phyloP scores from a whole-genome alignment of 371 early-diverging fungal genomes.

The Mucor lusitanicus region DNA sequence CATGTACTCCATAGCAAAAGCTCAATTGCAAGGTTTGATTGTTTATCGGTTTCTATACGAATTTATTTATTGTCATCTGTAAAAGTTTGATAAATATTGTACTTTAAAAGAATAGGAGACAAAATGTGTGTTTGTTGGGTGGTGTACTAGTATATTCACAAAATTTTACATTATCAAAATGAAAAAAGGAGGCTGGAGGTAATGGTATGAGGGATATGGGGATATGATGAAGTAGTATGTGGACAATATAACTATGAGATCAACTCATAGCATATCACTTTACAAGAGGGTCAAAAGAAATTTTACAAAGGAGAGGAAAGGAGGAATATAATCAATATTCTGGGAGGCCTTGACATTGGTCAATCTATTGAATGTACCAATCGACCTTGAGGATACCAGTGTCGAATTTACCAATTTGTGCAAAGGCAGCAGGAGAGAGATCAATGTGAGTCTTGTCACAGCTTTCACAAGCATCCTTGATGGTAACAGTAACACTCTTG shows the following conservation, averaged over 20 bases:
- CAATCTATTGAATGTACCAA: constrained; percentile 24
- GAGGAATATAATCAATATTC: not conserved
- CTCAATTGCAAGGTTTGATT: too few relatives aligned
- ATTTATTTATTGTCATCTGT: not conserved
- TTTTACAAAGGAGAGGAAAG: not conserved
- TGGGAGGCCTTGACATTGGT: not conserved
- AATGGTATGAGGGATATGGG: not conserved
- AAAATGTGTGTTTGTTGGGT: not conserved
- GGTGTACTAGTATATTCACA: constrained; percentile 9
- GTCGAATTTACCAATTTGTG: constrained; percentile 27
- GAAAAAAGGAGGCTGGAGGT: not conserved
- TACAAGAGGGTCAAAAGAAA: constrained; percentile 6
- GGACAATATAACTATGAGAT: constrained; percentile 9
- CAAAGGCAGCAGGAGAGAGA: constrained; percentile 42
- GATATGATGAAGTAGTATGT: not conserved
- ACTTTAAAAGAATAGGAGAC: constrained; percentile 8
- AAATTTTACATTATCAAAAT: constrained; percentile 6
- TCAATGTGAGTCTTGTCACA: constrained; percentile 35
- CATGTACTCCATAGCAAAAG: not conserved
- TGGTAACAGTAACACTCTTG: constrained; percentile 34
- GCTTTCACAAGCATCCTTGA: constrained; percentile 37
- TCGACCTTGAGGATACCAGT: constrained; percentile 38
- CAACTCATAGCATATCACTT: constrained; percentile 14
- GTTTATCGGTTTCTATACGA: not conserved
- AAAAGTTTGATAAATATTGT: constrained; percentile 5